Evolutionary conservation across 1,139 yeast species (phyloP), one percentile per base, ranked within the genome.

Genomic region (Suhomyces taliae): DNA sequence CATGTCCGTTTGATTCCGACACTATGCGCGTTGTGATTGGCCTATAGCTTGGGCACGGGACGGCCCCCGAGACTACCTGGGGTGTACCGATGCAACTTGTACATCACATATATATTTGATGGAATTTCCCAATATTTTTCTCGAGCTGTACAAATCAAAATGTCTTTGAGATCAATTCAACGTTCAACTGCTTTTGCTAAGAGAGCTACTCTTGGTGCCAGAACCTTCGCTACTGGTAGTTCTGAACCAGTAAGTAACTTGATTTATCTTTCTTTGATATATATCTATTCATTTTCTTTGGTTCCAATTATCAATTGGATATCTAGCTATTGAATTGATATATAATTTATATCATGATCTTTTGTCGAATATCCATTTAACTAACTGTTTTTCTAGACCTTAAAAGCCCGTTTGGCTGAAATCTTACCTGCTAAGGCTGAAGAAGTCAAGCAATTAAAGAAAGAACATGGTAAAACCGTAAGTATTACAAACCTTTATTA

Each of bases 371-470:
- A 2, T 8, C 29, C 49, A 44, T 46, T 50, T 52, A 19, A 60
- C 64, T 50, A 51, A 49, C 55, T 24, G 27, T 19, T 26, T 14
- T 38, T 44, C 33, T 39, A 57, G 65, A 86, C 96, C 57, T 79
- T 91, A 61, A 91, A 91, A 74, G 95, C 90, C 74, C 85, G 95
- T 69, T 90, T 93, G 69, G 95, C 91, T 48, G 96, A 90, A 68
- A 79, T 89, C 60, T 82, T 90, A 68, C 99, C 99, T 59, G 90
- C 81, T 64, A 89, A 88, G 79, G 88, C 87, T 57, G 97, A 90
- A 69, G 88, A 90, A 76, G 86, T 91, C 71, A 90, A 90, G 78
- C 83, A 85, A 63, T 84, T 91, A 67, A 89, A 91, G 73, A 80
- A 87, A 70, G 93, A 89, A 63, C 80, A 90, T 69, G 97, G 97